Evolutionary conservation across 2,329 filamentous ascomycete genomes (phyloP).

Genomic region (Lecanosticta acicola): DNA sequence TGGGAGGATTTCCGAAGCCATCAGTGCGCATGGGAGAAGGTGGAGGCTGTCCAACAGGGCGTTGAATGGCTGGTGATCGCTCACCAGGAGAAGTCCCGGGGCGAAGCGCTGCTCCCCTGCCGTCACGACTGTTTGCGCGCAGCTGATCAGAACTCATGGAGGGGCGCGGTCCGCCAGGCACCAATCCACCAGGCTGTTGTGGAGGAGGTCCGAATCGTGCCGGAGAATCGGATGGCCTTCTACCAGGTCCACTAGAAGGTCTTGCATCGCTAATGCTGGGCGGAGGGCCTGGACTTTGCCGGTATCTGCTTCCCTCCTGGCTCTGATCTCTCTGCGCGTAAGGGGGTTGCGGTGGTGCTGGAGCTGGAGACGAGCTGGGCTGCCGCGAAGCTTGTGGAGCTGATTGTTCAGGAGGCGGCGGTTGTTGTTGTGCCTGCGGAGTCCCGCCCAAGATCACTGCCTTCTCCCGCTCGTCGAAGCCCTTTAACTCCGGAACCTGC

Average conservation of each 20-base stretch:
- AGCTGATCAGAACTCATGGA: slow-evolving; percentile 33
- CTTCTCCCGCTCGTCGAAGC: slow-evolving; percentile 75
- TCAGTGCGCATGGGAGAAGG: slow-evolving; percentile 5
- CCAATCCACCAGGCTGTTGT: slow-evolving; percentile 4
- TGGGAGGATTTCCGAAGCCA: slow-evolving; percentile 2
- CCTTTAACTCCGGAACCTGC: slow-evolving; percentile 68
- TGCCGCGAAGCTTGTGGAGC: slow-evolving; percentile 2
- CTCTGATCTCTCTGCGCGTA: slow-evolving; percentile 30
- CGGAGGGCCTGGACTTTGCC: slow-evolving; percentile 28
- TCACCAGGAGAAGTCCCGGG: slow-evolving; percentile 24
- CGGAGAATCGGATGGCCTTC: slow-evolving; percentile 19
- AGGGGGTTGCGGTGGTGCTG: slow-evolving; percentile 28
- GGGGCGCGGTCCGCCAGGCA: slow-evolving; percentile 20
- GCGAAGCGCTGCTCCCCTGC: slow-evolving; percentile 15
- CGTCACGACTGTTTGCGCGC: slow-evolving; percentile 28
- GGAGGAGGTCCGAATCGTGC: slow-evolving; percentile 12
- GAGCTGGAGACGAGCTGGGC: slow-evolving; percentile 12
- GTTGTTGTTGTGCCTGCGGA: slow-evolving; percentile 16
- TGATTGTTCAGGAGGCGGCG: slow-evolving; percentile 7
- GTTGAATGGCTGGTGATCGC: slow-evolving; percentile 7
- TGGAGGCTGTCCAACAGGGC: slow-evolving; percentile 2
- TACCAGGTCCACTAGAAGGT: slow-evolving; percentile 15
- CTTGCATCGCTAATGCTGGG: slow-evolving; percentile 23
- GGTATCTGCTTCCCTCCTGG: slow-evolving; percentile 27
- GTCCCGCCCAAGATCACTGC: slow-evolving; percentile 61